Conservation (phyloP, 2,329 filamentous ascomycete species). For the Acephala macrosclerotiorum region DNA sequence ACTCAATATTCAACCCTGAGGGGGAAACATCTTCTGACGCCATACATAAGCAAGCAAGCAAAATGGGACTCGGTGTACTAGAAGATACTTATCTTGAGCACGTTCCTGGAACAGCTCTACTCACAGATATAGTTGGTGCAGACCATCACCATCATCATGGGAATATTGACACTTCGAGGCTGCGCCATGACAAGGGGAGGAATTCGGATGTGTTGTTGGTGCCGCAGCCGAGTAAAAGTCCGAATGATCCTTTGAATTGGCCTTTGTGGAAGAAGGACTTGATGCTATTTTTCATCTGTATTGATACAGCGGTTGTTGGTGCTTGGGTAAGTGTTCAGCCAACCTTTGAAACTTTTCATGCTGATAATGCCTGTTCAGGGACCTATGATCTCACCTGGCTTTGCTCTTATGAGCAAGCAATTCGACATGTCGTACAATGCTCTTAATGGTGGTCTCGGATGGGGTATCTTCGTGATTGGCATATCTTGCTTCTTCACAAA, state of each 20-base stretch:
- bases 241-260: constrained; percentile 61
- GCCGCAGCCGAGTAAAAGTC: constrained; percentile 57
- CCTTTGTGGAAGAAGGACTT: constrained; percentile 49
- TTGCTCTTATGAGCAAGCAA: constrained; percentile 43
- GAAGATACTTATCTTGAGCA: constrained; percentile 35
- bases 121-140: constrained; percentile 46
- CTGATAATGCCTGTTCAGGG: constrained; percentile 21
- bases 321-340: constrained; percentile 36
- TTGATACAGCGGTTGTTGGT: constrained; percentile 47
- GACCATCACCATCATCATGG: constrained; percentile 45
- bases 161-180: constrained; percentile 43
- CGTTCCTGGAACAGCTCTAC: constrained; percentile 34
- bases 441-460: constrained; percentile 46
- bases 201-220: constrained; percentile 54
- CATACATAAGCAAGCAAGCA: constrained; percentile 5
- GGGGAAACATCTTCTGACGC: neutral
- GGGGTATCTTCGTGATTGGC: constrained; percentile 44
- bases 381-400: constrained; percentile 48
- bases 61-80: constrained; percentile 37
- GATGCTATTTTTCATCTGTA: constrained; percentile 48
- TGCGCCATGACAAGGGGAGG: constrained; percentile 32
- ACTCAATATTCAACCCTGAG: neutral
- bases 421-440: constrained; percentile 45
- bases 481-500: constrained; percentile 37
- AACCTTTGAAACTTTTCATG: neutral